phyloP scores from a whole-genome alignment of 768 basidiomycete species.

The Hygrocybe coccinea region DNA sequence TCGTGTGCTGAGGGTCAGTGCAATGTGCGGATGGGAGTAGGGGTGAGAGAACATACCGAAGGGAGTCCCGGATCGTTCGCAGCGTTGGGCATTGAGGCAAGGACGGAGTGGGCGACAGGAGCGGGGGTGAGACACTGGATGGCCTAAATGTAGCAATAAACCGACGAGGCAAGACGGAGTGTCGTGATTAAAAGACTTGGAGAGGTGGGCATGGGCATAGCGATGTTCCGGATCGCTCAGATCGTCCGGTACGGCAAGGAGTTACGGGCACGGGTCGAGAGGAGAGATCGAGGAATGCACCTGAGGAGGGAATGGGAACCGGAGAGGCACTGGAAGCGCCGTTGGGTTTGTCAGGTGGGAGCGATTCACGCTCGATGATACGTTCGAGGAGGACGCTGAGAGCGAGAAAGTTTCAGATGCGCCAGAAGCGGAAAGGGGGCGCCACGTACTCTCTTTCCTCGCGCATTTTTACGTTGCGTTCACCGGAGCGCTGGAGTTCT shows the following conservation, averaged over 20 bases:
- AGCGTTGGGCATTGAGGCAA: no score
- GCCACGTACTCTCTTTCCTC: slow-evolving; percentile 58
- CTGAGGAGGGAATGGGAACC: slow-evolving; percentile 36
- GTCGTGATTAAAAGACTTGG: no score
- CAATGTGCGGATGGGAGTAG: no score
- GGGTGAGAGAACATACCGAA: no score
- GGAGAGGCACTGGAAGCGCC: slow-evolving; percentile 15
- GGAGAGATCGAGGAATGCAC: slow-evolving; percentile 48
- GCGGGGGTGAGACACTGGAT: no score
- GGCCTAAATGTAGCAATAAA: no score
- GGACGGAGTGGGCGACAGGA: no score
- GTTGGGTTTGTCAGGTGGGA: slow-evolving; percentile 29
- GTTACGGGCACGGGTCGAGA: slow-evolving; percentile 36
- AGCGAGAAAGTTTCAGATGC: slow-evolving; percentile 1
- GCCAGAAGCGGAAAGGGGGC: slow-evolving; percentile 7
- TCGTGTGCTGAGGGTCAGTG: no score
- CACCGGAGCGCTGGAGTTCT: slow-evolving; percentile 56
- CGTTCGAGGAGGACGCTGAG: slow-evolving; percentile 52
- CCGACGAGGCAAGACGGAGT: no score
- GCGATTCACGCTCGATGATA: slow-evolving; percentile 55
- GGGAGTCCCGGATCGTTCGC: no score
- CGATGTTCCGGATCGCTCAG: no score
- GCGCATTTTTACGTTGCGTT: slow-evolving; percentile 57
- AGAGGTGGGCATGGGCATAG: no score
- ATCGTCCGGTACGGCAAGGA: slow-evolving; percentile 27